A percentile compares a stretch with the other conserved stretches of the same genome.
phyloP scores from a whole-genome alignment of 2,329 filamentous ascomycete species.

The Aspergillus carbonarius region DNA sequence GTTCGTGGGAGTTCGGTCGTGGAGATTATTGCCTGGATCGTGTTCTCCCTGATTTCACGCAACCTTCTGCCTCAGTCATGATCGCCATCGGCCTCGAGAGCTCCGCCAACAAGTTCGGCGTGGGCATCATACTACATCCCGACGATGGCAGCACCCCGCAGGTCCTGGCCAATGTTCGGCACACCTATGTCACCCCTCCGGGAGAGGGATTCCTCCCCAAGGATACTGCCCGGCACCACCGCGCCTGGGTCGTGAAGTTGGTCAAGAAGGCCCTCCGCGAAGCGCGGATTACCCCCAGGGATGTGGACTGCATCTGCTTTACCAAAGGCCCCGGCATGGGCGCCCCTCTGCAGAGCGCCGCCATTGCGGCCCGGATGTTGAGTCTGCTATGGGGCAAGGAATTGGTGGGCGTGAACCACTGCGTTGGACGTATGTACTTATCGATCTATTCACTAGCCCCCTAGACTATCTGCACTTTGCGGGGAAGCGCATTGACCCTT shows the following conservation, averaged over 20 bases:
- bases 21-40: not conserved
- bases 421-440: conserved; percentile 68
- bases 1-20: too few species aligned
- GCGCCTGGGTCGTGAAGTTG: conserved; percentile 77
- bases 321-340: conserved; percentile 97
- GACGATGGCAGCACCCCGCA: conserved; percentile 55
- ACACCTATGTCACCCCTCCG: conserved; percentile 89
- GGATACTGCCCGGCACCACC: conserved; percentile 91
- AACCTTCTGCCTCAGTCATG: conserved; percentile 40
- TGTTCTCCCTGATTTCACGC: not conserved
- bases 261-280: conserved; percentile 74
- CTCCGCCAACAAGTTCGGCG: conserved; percentile 95
- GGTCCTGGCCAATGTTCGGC: conserved; percentile 89
- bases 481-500: not conserved
- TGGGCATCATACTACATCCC: conserved; percentile 82
- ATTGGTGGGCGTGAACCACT: conserved; percentile 96
- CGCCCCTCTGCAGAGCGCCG: conserved; percentile 82
- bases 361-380: conserved; percentile 79
- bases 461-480: not conserved
- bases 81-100: conserved; percentile 79
- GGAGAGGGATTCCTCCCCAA: conserved; percentile 95
- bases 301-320: conserved; percentile 92
- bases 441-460: not conserved
- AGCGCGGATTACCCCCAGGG: conserved; percentile 59
- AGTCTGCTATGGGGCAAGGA: conserved; percentile 80